A percentile compares a stretch with the other conserved stretches of the same genome.
These are phyloP conservation scores for Capronia epimyces DNA, from an alignment of 2,329 filamentous ascomycete genomes.

Conservation along the genomic window DNA sequence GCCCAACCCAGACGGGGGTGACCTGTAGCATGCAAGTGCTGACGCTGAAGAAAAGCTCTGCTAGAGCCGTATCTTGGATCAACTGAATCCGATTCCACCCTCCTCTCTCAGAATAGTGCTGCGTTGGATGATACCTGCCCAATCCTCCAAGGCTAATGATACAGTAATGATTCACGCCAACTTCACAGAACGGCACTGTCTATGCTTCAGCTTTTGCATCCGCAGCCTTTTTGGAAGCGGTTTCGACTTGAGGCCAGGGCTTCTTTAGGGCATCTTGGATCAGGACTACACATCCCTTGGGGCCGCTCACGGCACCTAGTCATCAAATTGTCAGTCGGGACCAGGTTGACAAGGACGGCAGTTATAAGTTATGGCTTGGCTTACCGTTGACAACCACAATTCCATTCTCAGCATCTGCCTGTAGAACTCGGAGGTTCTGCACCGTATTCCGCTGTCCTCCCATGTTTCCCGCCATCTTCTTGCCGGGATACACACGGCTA, in stretches of 20 bases:
- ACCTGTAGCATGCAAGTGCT: no score
- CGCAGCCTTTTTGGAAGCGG: slow-evolving; percentile 16
- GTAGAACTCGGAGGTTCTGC: slow-evolving; percentile 84
- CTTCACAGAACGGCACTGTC: no score
- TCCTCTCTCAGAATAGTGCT: not conserved
- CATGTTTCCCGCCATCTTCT: slow-evolving; percentile 98
- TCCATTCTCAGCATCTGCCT: slow-evolving; percentile 80
- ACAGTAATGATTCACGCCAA: slow-evolving; percentile 17
- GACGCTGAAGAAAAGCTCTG: no score
- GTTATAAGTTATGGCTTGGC: slow-evolving; percentile 19
- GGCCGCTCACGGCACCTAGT: slow-evolving; percentile 68
- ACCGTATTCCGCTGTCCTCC: slow-evolving; percentile 81
- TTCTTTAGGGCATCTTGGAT: slow-evolving; percentile 91
- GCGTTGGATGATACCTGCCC: not conserved
- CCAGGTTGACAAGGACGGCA: not conserved
- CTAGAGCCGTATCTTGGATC: no score
- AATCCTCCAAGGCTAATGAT: not conserved
- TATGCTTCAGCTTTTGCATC: slow-evolving; percentile 14
- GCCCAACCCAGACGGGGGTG: no score
- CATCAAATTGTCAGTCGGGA: not conserved
- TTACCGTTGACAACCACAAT: slow-evolving; percentile 80
- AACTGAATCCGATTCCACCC: no score
- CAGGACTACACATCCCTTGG: slow-evolving; percentile 77
- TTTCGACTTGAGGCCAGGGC: slow-evolving; percentile 56
- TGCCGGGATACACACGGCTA: slow-evolving; percentile 86